phyloP scores from a whole-genome alignment of 495 filamentous ascomycete genomes.

The Penicillium parvum region DNA sequence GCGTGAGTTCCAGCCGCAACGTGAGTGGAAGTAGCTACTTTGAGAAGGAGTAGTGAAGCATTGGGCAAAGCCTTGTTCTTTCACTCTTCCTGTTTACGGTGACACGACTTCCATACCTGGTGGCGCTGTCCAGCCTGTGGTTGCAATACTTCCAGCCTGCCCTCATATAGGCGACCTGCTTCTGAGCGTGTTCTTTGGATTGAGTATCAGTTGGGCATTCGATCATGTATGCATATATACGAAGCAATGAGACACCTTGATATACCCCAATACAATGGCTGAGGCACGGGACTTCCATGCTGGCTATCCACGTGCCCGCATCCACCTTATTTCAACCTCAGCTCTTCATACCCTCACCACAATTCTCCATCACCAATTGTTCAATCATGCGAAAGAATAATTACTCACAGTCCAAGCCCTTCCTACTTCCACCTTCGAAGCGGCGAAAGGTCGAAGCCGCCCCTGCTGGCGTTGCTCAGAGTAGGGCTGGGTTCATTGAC shows the following conservation, averaged over 20 bases:
- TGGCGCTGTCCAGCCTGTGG: slow-evolving; percentile 8
- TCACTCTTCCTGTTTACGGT: slow-evolving; percentile 7
- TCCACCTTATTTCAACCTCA: background rate
- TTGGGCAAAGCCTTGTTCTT: background rate
- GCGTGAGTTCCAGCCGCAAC: slow-evolving; percentile 39
- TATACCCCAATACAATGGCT: slow-evolving; percentile 10
- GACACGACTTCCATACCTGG: slow-evolving; percentile 21
- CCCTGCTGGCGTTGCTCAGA: slow-evolving; percentile 10
- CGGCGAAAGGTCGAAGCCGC: slow-evolving; percentile 1
- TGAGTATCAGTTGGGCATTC: slow-evolving; percentile 3
- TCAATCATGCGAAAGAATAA: slow-evolving; percentile 12
- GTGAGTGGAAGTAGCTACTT: slow-evolving; percentile 29
- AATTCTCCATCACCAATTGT: background rate
- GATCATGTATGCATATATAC: slow-evolving; percentile 30
- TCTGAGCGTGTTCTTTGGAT: slow-evolving; percentile 8
- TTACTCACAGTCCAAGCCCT: slow-evolving; percentile 2
- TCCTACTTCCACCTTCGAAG: slow-evolving; percentile 10
- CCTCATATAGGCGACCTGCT: slow-evolving; percentile 4
- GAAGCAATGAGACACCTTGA: slow-evolving; percentile 24
- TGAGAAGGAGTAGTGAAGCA: slow-evolving; percentile 24
- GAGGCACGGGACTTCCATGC: slow-evolving; percentile 10
- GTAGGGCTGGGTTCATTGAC: slow-evolving; percentile 17
- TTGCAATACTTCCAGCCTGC: slow-evolving; percentile 4
- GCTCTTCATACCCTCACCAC: background rate
- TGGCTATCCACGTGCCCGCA: slow-evolving; percentile 22